phyloP scores from a whole-genome alignment of 352 stramenopile genomes.

The Phytophthora podocarpi region DNA sequence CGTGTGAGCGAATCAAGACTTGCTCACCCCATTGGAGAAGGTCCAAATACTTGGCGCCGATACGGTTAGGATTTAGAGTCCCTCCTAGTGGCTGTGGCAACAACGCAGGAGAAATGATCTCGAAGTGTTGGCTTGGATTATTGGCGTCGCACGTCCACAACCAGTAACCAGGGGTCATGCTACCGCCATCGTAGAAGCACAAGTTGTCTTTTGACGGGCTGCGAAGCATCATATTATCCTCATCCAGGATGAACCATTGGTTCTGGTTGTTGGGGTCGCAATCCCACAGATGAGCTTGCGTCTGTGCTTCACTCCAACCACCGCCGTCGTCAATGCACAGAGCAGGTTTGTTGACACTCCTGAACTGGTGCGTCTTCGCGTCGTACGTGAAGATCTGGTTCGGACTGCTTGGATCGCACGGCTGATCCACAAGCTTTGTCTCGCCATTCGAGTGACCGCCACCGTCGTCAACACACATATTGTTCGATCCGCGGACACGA shows the following conservation, averaged over 20 bases:
- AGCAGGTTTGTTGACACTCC: conserved; percentile 13
- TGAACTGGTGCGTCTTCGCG: conserved; percentile 16
- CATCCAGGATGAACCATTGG: conserved; percentile 30
- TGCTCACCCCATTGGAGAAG: neutral
- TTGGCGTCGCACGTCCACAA: conserved; percentile 14
- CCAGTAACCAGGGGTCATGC: too few species aligned
- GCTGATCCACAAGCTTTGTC: conserved; percentile 22
- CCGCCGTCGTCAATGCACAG: conserved; percentile 17
- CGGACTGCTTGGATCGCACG: conserved; percentile 22
- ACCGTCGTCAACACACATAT: conserved; percentile 41
- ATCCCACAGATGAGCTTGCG: too few species aligned
- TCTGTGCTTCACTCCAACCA: too few species aligned
- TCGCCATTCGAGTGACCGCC: conserved; percentile 21
- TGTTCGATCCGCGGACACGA: conserved; percentile 27
- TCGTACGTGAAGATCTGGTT: conserved; percentile 37
- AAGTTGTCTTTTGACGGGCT: conserved; percentile 36
- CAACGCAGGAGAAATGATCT: conserved; percentile 19
- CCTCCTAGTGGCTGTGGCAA: neutral
- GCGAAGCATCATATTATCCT: conserved; percentile 29
- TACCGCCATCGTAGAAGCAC: conserved; percentile 41
- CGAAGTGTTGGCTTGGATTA: conserved; percentile 43
- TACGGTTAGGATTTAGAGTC: neutral
- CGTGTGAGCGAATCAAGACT: conserved; percentile 20
- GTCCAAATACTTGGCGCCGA: conserved; percentile 2
- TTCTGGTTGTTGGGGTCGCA: conserved; percentile 17